Conservation (phyloP, 106 monocot genomes). For the Triglochin maritima region DNA sequence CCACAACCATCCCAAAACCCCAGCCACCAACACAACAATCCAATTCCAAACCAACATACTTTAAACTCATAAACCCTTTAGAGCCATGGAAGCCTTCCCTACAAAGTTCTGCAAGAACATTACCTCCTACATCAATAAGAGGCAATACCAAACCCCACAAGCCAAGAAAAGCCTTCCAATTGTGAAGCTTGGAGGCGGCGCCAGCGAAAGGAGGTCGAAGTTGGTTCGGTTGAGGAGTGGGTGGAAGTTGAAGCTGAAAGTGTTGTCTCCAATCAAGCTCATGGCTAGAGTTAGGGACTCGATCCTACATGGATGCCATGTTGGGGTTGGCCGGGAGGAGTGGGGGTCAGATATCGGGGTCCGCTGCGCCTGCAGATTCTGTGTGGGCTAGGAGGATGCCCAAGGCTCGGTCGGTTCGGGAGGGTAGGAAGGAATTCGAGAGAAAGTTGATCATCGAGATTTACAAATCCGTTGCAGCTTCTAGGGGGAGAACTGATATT, state of each 20-base stretch:
- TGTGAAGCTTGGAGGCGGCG: neutral
- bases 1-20: too few relatives aligned
- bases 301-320: constrained; percentile 38
- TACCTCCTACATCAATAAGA: neutral
- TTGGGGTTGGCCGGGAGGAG: constrained; percentile 24
- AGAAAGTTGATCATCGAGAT: constrained; percentile 33
- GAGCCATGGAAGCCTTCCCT: constrained; percentile 11
- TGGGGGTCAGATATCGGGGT: neutral
- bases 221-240: neutral
- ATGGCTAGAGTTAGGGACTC: constrained; percentile 19
- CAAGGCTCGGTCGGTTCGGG: constrained; percentile 5
- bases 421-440: constrained; percentile 19
- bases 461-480: constrained; percentile 23
- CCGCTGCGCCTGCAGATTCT: constrained; percentile 11
- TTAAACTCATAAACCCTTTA: neutral
- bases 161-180: neutral
- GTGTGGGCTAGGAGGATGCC: constrained; percentile 18
- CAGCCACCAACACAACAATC: too few relatives aligned
- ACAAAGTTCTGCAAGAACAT: constrained; percentile 10
- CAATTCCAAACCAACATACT: too few relatives aligned
- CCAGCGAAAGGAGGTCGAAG: neutral
- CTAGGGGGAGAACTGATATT: neutral
- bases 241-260: constrained; percentile 1
- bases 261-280: constrained; percentile 15
- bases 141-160: neutral